A percentile compares a stretch with the other conserved stretches of the same genome.
Conservation (phyloP, 495 filamentous ascomycete species). For the Coniosporium apollinis region DNA sequence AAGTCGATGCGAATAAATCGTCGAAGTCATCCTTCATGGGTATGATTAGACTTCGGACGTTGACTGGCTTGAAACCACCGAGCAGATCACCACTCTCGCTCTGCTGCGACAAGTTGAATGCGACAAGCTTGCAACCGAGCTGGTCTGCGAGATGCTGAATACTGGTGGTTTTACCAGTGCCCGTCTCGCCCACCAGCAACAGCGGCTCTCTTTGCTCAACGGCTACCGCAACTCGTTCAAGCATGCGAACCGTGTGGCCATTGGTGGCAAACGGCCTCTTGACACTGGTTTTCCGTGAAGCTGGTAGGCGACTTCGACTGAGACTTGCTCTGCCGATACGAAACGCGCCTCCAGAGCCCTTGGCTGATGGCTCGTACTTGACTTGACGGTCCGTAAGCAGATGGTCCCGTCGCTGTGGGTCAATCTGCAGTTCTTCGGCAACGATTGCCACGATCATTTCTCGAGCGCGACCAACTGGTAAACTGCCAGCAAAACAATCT, state of each 20-base stretch:
- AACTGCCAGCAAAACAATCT: slow-evolving; percentile 70
- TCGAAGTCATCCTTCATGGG: slow-evolving; percentile 90
- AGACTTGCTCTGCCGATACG: slow-evolving; percentile 23
- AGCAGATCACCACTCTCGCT: slow-evolving; percentile 87
- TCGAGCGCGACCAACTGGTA: slow-evolving; percentile 49
- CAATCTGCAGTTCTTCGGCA: slow-evolving; percentile 70
- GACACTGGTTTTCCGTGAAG: slow-evolving; percentile 20
- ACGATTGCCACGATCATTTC: slow-evolving; percentile 46
- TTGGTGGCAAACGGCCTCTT: slow-evolving; percentile 53
- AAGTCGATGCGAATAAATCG: slow-evolving; percentile 68
- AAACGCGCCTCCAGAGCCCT: slow-evolving; percentile 11
- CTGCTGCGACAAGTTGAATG: slow-evolving; percentile 92
- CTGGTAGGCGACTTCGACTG: slow-evolving; percentile 8
- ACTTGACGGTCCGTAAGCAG: slow-evolving; percentile 12
- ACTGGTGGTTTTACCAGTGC: slow-evolving; percentile 92
- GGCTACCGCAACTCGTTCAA: slow-evolving; percentile 75
- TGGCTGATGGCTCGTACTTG: background rate
- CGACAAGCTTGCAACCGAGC: slow-evolving; percentile 65
- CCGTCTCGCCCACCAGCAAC: slow-evolving; percentile 90
- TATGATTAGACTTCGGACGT: slow-evolving; percentile 68
- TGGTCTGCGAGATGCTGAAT: slow-evolving; percentile 80
- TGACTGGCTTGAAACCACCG: slow-evolving; percentile 92
- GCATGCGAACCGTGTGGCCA: slow-evolving; percentile 46
- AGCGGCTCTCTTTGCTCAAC: slow-evolving; percentile 74
- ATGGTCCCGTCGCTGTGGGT: slow-evolving; percentile 49